Evolutionary conservation across 2,329 filamentous ascomycete genomes (phyloP).

Genomic region (Amylocarpus encephaloides): DNA sequence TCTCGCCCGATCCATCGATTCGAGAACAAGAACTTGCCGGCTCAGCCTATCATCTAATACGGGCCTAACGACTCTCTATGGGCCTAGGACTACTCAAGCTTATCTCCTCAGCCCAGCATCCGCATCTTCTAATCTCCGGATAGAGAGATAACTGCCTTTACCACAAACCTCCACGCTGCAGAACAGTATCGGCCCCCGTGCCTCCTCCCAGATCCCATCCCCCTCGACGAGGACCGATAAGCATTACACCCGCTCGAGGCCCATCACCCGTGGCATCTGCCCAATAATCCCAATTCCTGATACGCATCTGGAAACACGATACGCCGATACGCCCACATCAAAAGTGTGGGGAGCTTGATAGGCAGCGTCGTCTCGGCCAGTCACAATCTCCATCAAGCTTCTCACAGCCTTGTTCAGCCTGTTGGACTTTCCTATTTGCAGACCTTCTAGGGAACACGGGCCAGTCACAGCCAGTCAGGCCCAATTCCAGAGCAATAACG

Average conservation of each 20-base stretch:
- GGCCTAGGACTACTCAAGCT: too few relatives aligned
- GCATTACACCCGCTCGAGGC: conserved; percentile 10
- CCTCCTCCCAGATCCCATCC: background rate
- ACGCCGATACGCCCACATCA: background rate
- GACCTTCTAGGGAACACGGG: background rate
- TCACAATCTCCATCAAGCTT: conserved; percentile 15
- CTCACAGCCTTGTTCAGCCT: conserved; percentile 3
- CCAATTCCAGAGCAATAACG: conserved; percentile 3
- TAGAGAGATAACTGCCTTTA: background rate
- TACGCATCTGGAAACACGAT: background rate
- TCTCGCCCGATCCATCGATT: background rate
- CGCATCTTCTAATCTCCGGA: background rate
- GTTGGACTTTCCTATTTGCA: conserved; percentile 20
- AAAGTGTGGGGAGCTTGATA: conserved; percentile 21
- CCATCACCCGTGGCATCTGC: background rate
- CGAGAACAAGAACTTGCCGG: background rate
- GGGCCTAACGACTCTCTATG: background rate
- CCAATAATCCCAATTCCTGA: background rate
- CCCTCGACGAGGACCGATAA: conserved; percentile 11
- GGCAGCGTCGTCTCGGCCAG: conserved; percentile 14
- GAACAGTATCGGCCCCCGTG: background rate
- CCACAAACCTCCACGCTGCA: conserved; percentile 1
- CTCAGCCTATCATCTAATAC: background rate
- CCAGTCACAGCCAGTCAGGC: conserved; percentile 6
- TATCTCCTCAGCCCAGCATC: background rate